phyloP scores from a whole-genome alignment of 306 rosid genomes.

The Vigna reflexopilosa region DNA sequence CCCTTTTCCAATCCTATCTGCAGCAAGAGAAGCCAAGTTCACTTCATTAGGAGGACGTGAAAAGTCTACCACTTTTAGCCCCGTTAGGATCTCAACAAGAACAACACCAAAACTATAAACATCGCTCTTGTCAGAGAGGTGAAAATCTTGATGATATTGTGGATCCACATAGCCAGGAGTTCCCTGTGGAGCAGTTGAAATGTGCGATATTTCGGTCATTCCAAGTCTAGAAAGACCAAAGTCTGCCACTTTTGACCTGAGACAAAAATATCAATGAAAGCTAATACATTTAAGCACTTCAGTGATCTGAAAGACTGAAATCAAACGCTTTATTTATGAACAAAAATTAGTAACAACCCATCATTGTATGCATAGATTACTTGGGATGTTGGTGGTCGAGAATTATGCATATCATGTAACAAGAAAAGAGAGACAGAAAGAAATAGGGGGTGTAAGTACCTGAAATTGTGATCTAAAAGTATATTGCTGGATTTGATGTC shows the following conservation, averaged over 20 bases:
- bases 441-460: neutral
- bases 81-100: slow-evolving; percentile 85
- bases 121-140: slow-evolving; percentile 92
- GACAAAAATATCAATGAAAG: neutral
- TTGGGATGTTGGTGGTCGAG: no score
- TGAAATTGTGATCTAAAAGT: slow-evolving; percentile 66
- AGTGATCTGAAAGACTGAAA: no score
- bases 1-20: slow-evolving; percentile 75
- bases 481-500: slow-evolving; percentile 95
- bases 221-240: slow-evolving; percentile 96
- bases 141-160: slow-evolving; percentile 92
- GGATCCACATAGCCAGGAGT: slow-evolving; percentile 98
- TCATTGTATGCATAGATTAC: no score
- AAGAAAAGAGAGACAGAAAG: no score
- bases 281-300: no score
- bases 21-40: slow-evolving; percentile 74
- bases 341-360: no score
- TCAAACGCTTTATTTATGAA: no score
- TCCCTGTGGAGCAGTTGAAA: slow-evolving; percentile 96
- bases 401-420: no score
- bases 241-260: slow-evolving; percentile 85
- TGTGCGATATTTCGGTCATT: slow-evolving; percentile 74
- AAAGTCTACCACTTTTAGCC: slow-evolving; percentile 83
- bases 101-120: slow-evolving; percentile 96
- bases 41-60: slow-evolving; percentile 78